These are phyloP conservation scores for Chlorella sp. DNA, from an alignment of 139 green algal genomes.

Conservation along the genomic window DNA sequence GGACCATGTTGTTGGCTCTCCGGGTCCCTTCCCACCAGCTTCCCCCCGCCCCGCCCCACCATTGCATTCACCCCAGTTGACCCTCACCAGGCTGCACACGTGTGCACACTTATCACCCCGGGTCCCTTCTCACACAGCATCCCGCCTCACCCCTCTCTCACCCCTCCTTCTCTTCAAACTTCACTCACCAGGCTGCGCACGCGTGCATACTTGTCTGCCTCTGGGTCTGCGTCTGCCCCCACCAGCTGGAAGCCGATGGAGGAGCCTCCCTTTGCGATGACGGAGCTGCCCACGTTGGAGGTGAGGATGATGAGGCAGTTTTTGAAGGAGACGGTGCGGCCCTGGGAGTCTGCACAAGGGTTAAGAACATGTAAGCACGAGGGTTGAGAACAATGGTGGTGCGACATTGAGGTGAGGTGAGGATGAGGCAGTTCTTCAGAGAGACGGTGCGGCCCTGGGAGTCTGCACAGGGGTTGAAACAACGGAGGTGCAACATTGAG, in stretches of 20 bases:
- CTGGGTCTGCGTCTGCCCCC: constrained; percentile 28
- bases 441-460: constrained; percentile 71
- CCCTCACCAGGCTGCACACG: too few relatives aligned
- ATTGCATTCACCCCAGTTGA: too few relatives aligned
- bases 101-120: too few relatives aligned
- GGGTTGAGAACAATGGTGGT: background rate
- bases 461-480: background rate
- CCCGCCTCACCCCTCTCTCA: too few relatives aligned
- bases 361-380: background rate
- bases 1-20: too few relatives aligned
- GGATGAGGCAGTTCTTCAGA: constrained; percentile 85
- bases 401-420: constrained; percentile 67
- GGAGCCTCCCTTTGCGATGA: constrained; percentile 70
- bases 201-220: constrained; percentile 56
- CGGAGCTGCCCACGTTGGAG: constrained; percentile 74
- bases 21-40: too few relatives aligned
- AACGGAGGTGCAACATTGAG: background rate
- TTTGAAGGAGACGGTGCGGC: constrained; percentile 81
- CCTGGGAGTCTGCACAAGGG: constrained; percentile 44
- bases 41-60: too few relatives aligned
- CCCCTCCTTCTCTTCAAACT: too few relatives aligned
- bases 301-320: constrained; percentile 86
- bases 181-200: constrained; percentile 72
- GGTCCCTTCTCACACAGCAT: too few relatives aligned
- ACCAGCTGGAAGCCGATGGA: constrained; percentile 75